phyloP scores from a whole-genome alignment of 805 yeast species.

The Metschnikowia cubensis region DNA sequence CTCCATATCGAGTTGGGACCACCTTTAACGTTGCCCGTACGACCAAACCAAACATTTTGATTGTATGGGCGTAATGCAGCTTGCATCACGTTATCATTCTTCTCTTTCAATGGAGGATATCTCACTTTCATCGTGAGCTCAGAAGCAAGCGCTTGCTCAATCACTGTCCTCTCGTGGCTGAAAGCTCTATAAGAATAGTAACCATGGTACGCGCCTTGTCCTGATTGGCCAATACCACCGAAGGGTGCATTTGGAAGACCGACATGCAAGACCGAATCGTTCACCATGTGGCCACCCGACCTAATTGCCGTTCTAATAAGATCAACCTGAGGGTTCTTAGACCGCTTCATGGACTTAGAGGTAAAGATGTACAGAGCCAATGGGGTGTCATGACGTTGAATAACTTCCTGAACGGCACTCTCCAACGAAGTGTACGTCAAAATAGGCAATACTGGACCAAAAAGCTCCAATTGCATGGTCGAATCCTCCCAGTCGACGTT shows the following conservation, averaged over 20 bases:
- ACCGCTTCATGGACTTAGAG: slow-evolving; percentile 38
- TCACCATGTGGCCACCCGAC: slow-evolving; percentile 68
- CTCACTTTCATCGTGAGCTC: slow-evolving; percentile 58
- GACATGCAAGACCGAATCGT: slow-evolving; percentile 71
- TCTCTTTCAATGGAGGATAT: slow-evolving; percentile 55
- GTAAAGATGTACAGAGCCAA: slow-evolving; percentile 73
- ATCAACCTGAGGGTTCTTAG: slow-evolving; percentile 43
- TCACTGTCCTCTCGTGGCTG: slow-evolving; percentile 66
- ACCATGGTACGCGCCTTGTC: slow-evolving; percentile 83
- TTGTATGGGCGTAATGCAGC: slow-evolving; percentile 27
- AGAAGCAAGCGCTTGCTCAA: slow-evolving; percentile 61
- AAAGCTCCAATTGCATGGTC: slow-evolving; percentile 70
- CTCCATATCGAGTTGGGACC: slow-evolving; percentile 35
- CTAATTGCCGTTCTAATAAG: slow-evolving; percentile 50
- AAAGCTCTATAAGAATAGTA: slow-evolving; percentile 57
- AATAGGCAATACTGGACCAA: slow-evolving; percentile 84
- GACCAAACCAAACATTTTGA: slow-evolving; percentile 37
- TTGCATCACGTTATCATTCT: slow-evolving; percentile 29
- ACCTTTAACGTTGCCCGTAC: slow-evolving; percentile 32
- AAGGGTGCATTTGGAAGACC: slow-evolving; percentile 71
- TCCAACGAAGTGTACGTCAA: slow-evolving; percentile 47
- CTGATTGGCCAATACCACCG: slow-evolving; percentile 88
- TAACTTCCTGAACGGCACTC: slow-evolving; percentile 42
- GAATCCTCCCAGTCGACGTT: slow-evolving; percentile 63
- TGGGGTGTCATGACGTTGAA: slow-evolving; percentile 63